Evolutionary conservation across 2,329 filamentous ascomycete species (phyloP).

Genomic region (Scedosporium aurantiacum): DNA sequence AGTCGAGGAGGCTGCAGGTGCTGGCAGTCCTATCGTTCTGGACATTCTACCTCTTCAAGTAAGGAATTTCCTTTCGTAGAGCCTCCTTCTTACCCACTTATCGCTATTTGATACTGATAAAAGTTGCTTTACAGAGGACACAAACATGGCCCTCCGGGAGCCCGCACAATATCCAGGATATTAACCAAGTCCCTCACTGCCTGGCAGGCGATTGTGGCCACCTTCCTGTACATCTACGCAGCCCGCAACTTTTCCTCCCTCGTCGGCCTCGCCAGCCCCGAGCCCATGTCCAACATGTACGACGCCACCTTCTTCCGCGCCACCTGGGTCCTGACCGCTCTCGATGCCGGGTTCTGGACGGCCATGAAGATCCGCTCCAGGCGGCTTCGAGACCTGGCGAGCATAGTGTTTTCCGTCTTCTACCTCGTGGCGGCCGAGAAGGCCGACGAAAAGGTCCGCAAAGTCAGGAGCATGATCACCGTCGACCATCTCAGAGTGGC

Average conservation of each 20-base stretch:
- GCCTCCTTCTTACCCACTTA: not conserved
- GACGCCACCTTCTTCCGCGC: conserved; percentile 86
- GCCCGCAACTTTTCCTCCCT: conserved; percentile 90
- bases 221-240: conserved; percentile 83
- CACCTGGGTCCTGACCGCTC: conserved; percentile 88
- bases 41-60: conserved; percentile 74
- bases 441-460: conserved; percentile 92
- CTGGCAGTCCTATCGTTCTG: conserved; percentile 85
- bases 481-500: conserved; percentile 84
- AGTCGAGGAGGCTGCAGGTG: conserved; percentile 87
- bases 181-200: conserved; percentile 63
- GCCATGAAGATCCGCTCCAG: conserved; percentile 80
- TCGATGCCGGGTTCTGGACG: conserved; percentile 97
- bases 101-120: conserved; percentile 8
- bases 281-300: conserved; percentile 91
- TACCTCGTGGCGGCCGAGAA: conserved; percentile 89
- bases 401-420: conserved; percentile 75
- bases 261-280: conserved; percentile 79
- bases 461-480: conserved; percentile 75
- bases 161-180: conserved; percentile 59
- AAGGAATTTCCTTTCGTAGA: conserved; percentile 14
- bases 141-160: conserved; percentile 73
- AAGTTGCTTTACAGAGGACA: conserved; percentile 50
- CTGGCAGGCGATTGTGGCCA: conserved; percentile 82
- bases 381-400: conserved; percentile 71